Percentiles rank a stretch among this genome's conserved stretches.
Conservation (phyloP, 2,329 filamentous ascomycete genomes). For the Didymella glomerata region DNA sequence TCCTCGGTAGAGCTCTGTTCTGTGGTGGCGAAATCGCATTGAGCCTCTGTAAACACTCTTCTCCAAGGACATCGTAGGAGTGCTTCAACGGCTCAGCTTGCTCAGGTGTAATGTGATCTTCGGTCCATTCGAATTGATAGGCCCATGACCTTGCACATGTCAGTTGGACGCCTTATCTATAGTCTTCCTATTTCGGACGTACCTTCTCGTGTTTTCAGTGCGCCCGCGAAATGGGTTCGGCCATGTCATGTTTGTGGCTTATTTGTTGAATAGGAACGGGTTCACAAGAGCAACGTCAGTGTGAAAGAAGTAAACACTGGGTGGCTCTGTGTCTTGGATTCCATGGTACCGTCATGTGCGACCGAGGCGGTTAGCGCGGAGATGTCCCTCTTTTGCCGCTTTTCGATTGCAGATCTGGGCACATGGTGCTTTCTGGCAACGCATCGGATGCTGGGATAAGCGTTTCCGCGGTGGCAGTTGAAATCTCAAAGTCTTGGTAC, state of each 20-base stretch:
- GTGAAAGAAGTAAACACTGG: slow-evolving; percentile 1
- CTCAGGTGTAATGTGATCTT: slow-evolving; percentile 67
- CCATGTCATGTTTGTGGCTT: slow-evolving; percentile 51
- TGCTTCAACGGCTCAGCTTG: slow-evolving; percentile 68
- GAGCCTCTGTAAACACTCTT: slow-evolving; percentile 70
- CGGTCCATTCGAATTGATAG: slow-evolving; percentile 74
- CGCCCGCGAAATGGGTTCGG: slow-evolving; percentile 54
- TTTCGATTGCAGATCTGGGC: slow-evolving; percentile 16
- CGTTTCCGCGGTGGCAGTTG: slow-evolving; percentile 13
- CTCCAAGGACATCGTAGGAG: slow-evolving; percentile 73
- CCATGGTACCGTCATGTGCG: slow-evolving; percentile 40
- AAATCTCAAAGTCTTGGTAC: slow-evolving; percentile 16
- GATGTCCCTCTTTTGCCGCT: slow-evolving; percentile 27
- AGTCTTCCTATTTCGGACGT: slow-evolving; percentile 34
- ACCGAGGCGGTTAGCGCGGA: slow-evolving; percentile 37
- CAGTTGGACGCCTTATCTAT: slow-evolving; percentile 20
- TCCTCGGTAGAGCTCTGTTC: slow-evolving; percentile 50
- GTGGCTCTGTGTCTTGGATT: neutral
- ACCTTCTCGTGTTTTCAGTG: slow-evolving; percentile 56
- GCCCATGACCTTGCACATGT: slow-evolving; percentile 63
- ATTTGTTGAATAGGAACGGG: neutral
- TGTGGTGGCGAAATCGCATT: slow-evolving; percentile 66
- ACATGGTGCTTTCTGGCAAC: slow-evolving; percentile 13
- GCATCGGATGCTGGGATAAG: slow-evolving; percentile 11
- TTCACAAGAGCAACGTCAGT: slow-evolving; percentile 1